A percentile compares a stretch with the other conserved stretches of the same genome.
phyloP scores from a whole-genome alignment of 441 rosid genomes.

The Croton laevigatus region DNA sequence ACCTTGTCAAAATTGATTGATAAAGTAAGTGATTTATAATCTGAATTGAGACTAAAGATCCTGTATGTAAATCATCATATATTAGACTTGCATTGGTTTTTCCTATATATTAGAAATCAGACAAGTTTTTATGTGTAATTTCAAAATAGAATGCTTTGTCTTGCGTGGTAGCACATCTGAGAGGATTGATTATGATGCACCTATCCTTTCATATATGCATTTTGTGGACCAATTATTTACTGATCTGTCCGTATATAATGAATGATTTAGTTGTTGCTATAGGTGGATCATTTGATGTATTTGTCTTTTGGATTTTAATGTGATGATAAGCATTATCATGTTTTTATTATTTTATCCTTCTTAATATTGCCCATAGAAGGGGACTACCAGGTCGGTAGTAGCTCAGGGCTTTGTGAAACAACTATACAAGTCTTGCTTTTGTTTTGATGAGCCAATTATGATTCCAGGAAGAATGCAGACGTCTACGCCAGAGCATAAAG shows the following conservation, averaged over 20 bases:
- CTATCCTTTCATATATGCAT: not conserved
- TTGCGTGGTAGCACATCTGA: no score
- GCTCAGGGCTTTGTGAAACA: conserved; percentile 10
- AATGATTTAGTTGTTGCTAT: not conserved
- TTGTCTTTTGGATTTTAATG: no score
- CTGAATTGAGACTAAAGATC: not conserved
- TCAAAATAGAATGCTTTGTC: not conserved
- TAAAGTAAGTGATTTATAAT: not conserved
- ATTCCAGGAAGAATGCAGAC: conserved; percentile 87
- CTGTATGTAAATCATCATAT: not conserved
- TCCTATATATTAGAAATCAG: not conserved
- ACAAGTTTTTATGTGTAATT: not conserved
- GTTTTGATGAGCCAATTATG: conserved; percentile 26
- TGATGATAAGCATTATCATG: not conserved
- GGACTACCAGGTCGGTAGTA: not conserved
- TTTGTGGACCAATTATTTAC: not conserved
- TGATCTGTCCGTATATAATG: not conserved
- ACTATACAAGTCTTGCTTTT: conserved; percentile 4
- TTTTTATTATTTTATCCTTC: not conserved
- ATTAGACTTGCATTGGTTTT: not conserved
- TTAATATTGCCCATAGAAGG: not conserved
- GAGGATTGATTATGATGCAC: not conserved
- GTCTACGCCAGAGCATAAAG: conserved; percentile 63
- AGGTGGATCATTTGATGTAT: not conserved
- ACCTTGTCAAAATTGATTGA: not conserved